Base-by-base conservation (phyloP, 495 filamentous ascomycete species). In the Trichocladium uniseriatum region DNA sequence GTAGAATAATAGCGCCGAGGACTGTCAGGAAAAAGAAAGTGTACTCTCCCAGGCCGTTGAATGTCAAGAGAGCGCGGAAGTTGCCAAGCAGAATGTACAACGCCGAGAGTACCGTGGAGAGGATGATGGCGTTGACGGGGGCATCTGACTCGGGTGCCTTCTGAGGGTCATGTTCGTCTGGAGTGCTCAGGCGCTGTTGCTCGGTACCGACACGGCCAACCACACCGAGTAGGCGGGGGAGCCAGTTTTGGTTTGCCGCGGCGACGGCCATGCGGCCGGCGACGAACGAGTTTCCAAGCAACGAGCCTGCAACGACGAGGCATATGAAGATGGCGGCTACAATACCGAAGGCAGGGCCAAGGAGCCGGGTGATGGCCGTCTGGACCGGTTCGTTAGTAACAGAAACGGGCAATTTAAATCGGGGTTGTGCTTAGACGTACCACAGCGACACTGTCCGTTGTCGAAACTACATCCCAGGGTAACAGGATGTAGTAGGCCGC, bases 11-110 rank as follows among this genome's bases (percentile, higher is more conserved):
- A 11, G 67, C 70, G 1, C 75, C 77, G 2, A 78, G 48, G 4
- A 78, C 74, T 2, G 75, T 77, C 6, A 81, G 59, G 52, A 78
- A 77, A 65, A 79, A 81, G 59, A 81, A 79, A 0, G 71, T 65
- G 49, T 76, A 79, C 55, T 79, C 78, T 10, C 69, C 74, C 3
- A 80, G 58, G 0, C 78, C 77, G 51, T 76, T 77, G 57, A 79
- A 76, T 3, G 75, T 79, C 7, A 81, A 55, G 2, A 81, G 64
- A 1, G 70, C 69, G 5, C 75, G 69, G 65, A 81, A 79, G 53
- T 65, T 79, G 2, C 77, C 78, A 3, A 79, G 56, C 15, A 78
- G 59, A 31, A 79, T 78, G 54, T 79, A 81, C 7, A 77, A 31
- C 0, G 69, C 56, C 2, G 76, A 68, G 9, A 79, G 67, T 15